Percentiles rank a stretch among this genome's conserved stretches.
Evolutionary conservation across 176 grass and related monocot genomes (phyloP).

Genomic region (Elaeis guineensis): DNA sequence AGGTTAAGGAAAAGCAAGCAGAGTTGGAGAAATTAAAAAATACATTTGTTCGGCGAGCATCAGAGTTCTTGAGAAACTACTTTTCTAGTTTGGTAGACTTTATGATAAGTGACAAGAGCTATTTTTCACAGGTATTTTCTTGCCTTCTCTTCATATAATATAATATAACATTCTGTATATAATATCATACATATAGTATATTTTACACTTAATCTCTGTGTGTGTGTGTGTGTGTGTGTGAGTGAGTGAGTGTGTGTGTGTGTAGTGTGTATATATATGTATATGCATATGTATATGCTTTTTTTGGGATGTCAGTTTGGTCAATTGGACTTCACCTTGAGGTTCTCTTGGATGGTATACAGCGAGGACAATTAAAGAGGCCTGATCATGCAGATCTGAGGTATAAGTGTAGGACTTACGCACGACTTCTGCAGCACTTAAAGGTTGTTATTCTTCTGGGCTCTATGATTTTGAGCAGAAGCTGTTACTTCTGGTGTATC

Average conservation of each 20-base stretch:
- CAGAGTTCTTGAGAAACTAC: conserved; percentile 86
- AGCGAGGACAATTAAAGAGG: conserved; percentile 87
- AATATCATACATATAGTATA: no score
- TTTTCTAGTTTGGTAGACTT: conserved; percentile 98
- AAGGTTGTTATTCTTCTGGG: conserved; percentile 49
- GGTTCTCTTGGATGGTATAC: conserved; percentile 34
- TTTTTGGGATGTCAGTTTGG: no score
- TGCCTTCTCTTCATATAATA: conserved; percentile 4
- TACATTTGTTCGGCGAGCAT: conserved; percentile 81
- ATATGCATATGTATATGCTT: no score
- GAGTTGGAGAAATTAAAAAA: conserved; percentile 84
- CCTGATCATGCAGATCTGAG: conserved; percentile 99
- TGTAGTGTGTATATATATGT: no score
- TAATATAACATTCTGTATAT: neutral
- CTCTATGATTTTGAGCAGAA: conserved; percentile 4
- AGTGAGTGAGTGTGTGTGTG: no score
- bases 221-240: no score
- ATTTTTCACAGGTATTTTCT: conserved; percentile 87
- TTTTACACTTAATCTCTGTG: no score
- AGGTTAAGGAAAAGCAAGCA: conserved; percentile 73
- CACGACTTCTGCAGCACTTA: conserved; percentile 91
- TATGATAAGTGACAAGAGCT: conserved; percentile 97
- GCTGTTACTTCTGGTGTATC: no score
- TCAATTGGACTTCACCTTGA: conserved; percentile 7
- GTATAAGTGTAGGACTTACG: conserved; percentile 99